phyloP scores from a whole-genome alignment of 1,284 basidiomycete species.

The Rhodotorula sp. region DNA sequence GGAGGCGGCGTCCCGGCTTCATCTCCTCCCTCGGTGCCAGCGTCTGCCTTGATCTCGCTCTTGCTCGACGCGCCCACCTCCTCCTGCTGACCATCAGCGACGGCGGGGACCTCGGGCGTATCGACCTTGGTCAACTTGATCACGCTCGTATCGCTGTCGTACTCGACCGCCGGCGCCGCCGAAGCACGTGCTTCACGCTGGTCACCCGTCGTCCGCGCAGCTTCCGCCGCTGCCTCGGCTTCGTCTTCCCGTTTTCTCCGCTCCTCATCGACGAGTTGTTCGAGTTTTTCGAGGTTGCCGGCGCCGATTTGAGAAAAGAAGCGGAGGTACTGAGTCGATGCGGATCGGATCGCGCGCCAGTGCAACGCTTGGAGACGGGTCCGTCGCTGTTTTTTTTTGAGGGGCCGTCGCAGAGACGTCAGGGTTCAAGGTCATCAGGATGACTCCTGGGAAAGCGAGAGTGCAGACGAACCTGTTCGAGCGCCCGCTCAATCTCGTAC shows the following conservation, averaged over 20 bases:
- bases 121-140: neutral
- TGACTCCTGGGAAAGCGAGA: neutral
- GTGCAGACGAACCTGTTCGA: neutral
- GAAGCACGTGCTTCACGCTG: neutral
- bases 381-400: constrained; percentile 6
- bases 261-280: constrained; percentile 14
- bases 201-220: neutral
- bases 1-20: neutral
- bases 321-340: constrained; percentile 24
- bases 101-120: neutral
- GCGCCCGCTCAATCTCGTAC: constrained; percentile 11
- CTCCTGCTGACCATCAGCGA: neutral
- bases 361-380: constrained; percentile 24
- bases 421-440: neutral
- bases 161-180: neutral
- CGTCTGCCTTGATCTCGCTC: neutral
- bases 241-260: constrained; percentile 1
- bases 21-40: neutral
- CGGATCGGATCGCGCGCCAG: constrained; percentile 38
- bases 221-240: constrained; percentile 1
- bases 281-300: constrained; percentile 18
- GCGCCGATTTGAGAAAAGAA: constrained; percentile 33
- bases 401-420: neutral
- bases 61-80: neutral
- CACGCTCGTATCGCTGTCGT: constrained; percentile 7